Evolutionary conservation across 108 stramenopile genomes (phyloP).

Genomic region (Nitzschia palea): DNA sequence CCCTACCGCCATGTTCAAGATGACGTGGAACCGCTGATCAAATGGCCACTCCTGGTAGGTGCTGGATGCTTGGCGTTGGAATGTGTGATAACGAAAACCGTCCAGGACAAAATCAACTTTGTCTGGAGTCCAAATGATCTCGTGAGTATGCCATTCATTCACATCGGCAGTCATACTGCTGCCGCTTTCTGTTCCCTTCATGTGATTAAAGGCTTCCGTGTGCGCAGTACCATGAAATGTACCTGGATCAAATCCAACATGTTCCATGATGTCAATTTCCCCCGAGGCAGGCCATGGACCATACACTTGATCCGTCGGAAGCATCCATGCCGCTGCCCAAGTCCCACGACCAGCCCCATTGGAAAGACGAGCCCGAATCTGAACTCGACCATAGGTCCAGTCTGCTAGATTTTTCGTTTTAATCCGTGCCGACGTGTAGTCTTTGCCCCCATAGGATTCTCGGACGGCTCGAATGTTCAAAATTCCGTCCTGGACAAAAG

Average conservation of each 20-base stretch:
- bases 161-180: background rate
- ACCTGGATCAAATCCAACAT: slow-evolving; percentile 2
- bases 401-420: slow-evolving; percentile 9
- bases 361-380: slow-evolving; percentile 17
- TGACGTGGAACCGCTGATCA: slow-evolving; percentile 25
- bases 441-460: slow-evolving; percentile 1
- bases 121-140: slow-evolving; percentile 4
- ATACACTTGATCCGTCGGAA: slow-evolving; percentile 30
- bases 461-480: slow-evolving; percentile 16
- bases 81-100: background rate
- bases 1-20: slow-evolving; percentile 42
- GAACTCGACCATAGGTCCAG: slow-evolving; percentile 28
- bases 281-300: slow-evolving; percentile 51
- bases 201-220: slow-evolving; percentile 11
- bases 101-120: slow-evolving; percentile 23
- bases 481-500: slow-evolving; percentile 11
- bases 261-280: slow-evolving; percentile 69
- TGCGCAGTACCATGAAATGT: slow-evolving; percentile 8
- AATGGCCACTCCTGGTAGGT: slow-evolving; percentile 24
- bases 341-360: background rate
- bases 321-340: slow-evolving; percentile 55
- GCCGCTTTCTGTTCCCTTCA: slow-evolving; percentile 10
- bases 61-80: slow-evolving; percentile 7
- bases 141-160: slow-evolving; percentile 14
- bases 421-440: slow-evolving; percentile 35